These are phyloP conservation scores for Colletotrichum sp. DNA, from an alignment of 2,329 filamentous ascomycete genomes.

Conservation along the genomic window DNA sequence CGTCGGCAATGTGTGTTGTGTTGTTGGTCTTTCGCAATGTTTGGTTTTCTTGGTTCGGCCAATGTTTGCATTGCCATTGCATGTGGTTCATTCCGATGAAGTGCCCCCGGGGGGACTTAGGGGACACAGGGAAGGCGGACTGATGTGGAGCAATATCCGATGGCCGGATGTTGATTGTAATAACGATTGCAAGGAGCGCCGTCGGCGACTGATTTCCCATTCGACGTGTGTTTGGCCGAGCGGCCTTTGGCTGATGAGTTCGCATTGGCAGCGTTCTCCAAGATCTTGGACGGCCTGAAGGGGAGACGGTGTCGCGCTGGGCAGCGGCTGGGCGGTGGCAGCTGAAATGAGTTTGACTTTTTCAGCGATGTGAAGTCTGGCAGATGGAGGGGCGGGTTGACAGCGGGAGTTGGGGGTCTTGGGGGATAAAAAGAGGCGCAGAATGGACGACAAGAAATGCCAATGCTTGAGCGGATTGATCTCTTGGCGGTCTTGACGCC, in stretches of 20 bases:
- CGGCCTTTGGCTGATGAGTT: not conserved
- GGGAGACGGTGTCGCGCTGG: not conserved
- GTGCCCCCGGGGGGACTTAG: not conserved
- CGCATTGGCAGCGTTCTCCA: not conserved
- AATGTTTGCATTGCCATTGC: not conserved
- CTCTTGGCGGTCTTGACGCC: constrained; percentile 11
- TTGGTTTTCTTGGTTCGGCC: not conserved
- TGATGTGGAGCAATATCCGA: not conserved
- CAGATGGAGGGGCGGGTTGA: not conserved
- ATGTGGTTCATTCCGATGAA: constrained; percentile 6
- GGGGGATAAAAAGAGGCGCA: not conserved
- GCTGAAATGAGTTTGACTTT: not conserved
- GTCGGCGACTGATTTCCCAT: not conserved
- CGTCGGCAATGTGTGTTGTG: not conserved
- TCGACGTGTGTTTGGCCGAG: not conserved
- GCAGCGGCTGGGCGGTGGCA: constrained; percentile 10
- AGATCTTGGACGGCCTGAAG: constrained; percentile 1
- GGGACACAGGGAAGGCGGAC: not conserved
- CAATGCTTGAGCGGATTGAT: constrained; percentile 1
- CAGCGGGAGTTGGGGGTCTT: not conserved
- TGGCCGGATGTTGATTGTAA: constrained; percentile 3
- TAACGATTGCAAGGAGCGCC: not conserved
- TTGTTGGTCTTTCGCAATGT: not conserved
- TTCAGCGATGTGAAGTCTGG: not conserved
- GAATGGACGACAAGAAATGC: constrained; percentile 14